phyloP scores from a whole-genome alignment of 1,284 basidiomycete genomes.

The Ustilago xerochloae region DNA sequence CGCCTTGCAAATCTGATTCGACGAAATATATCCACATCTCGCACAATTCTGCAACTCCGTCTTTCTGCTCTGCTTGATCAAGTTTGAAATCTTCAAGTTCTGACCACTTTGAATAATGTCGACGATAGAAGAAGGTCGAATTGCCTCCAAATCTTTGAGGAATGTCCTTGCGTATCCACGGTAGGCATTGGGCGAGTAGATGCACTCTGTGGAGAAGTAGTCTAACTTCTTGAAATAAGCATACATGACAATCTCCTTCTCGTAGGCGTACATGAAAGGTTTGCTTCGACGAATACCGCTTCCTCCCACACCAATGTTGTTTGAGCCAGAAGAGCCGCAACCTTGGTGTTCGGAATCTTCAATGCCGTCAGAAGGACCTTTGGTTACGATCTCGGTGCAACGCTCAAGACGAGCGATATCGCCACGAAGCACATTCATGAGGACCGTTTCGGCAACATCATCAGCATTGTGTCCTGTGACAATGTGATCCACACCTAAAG shows the following conservation, averaged over 20 bases:
- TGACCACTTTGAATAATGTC: conserved; percentile 81
- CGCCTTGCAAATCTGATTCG: conserved; percentile 66
- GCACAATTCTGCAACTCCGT: conserved; percentile 58
- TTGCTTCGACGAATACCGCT: conserved; percentile 96
- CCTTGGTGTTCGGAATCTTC: conserved; percentile 68
- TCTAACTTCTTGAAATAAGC: conserved; percentile 95
- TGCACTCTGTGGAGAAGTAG: conserved; percentile 99
- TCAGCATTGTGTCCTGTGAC: conserved; percentile 99
- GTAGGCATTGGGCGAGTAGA: conserved; percentile 94
- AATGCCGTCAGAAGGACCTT: conserved; percentile 45
- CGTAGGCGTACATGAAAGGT: conserved; percentile 97
- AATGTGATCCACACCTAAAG: conserved; percentile 92
- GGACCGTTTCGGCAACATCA: conserved; percentile 96
- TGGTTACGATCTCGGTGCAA: conserved; percentile 86
- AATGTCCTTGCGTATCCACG: conserved; percentile 93
- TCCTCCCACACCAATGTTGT: conserved; percentile 70
- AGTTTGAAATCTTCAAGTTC: conserved; percentile 49
- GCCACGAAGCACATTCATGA: conserved; percentile 99
- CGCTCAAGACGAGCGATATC: conserved; percentile 93
- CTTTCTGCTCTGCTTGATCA: conserved; percentile 55
- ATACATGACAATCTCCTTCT: conserved; percentile 99
- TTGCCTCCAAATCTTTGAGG: conserved; percentile 93
- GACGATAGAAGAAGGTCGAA: conserved; percentile 91
- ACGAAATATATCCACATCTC: conserved; percentile 67
- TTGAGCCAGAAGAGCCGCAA: conserved; percentile 46